Percentiles rank a stretch among this genome's conserved stretches.
Conservation (phyloP, 1,139 yeast genomes). For the Protomyces inouyei region DNA sequence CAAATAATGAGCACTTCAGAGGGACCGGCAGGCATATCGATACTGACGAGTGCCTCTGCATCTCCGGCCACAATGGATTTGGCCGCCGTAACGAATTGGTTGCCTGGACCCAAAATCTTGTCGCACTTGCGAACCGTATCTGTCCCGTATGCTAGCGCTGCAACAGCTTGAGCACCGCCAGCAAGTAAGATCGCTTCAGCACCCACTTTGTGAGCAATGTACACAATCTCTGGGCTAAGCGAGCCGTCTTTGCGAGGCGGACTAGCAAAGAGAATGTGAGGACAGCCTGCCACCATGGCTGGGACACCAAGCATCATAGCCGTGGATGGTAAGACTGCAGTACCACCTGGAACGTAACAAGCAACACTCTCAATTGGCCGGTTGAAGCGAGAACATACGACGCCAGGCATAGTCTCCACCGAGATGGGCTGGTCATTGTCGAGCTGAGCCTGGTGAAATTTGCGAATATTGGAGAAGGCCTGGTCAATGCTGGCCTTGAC, state of each 20-base stretch:
- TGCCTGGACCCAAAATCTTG: constrained; percentile 97
- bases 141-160: constrained; percentile 98
- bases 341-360: constrained; percentile 95
- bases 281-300: constrained; percentile 97
- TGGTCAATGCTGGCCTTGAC: constrained; percentile 81
- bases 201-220: constrained; percentile 93
- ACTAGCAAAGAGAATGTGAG: constrained; percentile 89
- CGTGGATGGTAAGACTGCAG: constrained; percentile 96
- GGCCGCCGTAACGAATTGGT: constrained; percentile 98
- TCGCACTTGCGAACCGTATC: constrained; percentile 87
- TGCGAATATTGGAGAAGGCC: constrained; percentile 79
- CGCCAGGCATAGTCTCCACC: constrained; percentile 96
- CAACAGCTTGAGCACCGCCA: constrained; percentile 99
- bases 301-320: constrained; percentile 98
- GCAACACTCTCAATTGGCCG: constrained; percentile 94
- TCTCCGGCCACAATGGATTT: constrained; percentile 96
- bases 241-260: constrained; percentile 94
- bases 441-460: constrained; percentile 90
- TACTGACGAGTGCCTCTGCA: constrained; percentile 87
- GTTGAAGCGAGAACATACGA: constrained; percentile 85
- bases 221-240: constrained; percentile 93
- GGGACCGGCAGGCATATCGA: constrained; percentile 99
- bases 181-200: constrained; percentile 87
- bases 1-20: constrained; percentile 94
- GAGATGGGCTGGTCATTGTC: constrained; percentile 51